These are phyloP conservation scores for Articulospora tetracladia DNA, from an alignment of 495 filamentous ascomycete genomes.

Conservation along the genomic window DNA sequence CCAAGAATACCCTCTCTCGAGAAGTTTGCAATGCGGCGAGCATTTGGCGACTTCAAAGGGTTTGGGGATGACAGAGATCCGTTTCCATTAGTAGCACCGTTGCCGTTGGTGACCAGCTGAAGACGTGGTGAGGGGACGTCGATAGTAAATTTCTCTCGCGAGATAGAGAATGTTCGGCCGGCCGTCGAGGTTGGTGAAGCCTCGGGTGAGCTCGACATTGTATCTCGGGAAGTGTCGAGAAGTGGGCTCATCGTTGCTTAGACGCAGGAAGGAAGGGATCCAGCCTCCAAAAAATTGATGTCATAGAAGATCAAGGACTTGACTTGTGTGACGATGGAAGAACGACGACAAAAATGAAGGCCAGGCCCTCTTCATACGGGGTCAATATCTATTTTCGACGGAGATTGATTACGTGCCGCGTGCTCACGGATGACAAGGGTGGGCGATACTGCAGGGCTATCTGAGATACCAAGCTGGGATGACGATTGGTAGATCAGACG, in stretches of 20 bases:
- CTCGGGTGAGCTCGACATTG: conserved; percentile 25
- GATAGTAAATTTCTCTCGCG: conserved; percentile 21
- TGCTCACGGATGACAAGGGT: conserved; percentile 12
- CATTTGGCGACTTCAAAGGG: conserved; percentile 46
- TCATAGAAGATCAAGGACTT: neutral
- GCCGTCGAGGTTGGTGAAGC: conserved; percentile 18
- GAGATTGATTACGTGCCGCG: conserved; percentile 21
- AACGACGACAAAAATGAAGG: neutral
- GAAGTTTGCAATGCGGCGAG: conserved; percentile 44
- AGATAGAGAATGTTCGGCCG: conserved; percentile 22
- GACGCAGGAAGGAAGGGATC: neutral
- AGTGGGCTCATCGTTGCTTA: conserved; percentile 15
- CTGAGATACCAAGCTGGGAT: conserved; percentile 3
- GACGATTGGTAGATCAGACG: conserved; percentile 21
- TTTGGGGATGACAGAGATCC: conserved; percentile 23
- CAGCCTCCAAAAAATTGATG: neutral
- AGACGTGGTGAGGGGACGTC: conserved; percentile 22
- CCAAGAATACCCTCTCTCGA: conserved; percentile 54
- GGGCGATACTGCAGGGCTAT: conserved; percentile 2
- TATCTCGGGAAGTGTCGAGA: conserved; percentile 3
- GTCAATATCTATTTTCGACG: conserved; percentile 20
- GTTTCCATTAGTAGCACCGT: conserved; percentile 14
- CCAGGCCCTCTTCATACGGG: neutral
- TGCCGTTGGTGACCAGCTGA: conserved; percentile 17
- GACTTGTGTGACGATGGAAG: neutral